Conservation (phyloP, 805 yeast genomes). For the Saccharomycopsis sp. region DNA sequence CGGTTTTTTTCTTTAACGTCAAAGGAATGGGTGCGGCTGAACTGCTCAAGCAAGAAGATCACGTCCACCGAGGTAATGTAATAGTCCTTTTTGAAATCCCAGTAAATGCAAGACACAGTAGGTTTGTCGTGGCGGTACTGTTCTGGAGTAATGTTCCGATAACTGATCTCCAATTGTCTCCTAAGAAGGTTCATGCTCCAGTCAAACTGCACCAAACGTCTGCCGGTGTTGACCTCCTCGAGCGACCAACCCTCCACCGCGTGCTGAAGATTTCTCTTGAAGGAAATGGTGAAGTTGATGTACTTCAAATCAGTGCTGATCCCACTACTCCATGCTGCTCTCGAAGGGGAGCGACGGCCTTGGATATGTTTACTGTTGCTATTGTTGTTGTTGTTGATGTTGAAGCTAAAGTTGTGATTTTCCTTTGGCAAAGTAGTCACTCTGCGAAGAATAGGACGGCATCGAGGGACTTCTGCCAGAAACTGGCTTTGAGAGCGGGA, state of each 20-base stretch:
- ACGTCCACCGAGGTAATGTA: conserved; percentile 61
- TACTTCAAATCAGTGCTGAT: too few relatives aligned
- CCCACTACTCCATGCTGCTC: too few relatives aligned
- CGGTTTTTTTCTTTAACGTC: conserved; percentile 63
- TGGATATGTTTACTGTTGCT: conserved; percentile 5
- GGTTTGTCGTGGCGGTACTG: conserved; percentile 34
- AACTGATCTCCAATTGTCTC: conserved; percentile 27
- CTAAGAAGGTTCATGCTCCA: conserved; percentile 26
- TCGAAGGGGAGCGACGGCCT: conserved; percentile 12
- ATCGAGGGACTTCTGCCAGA: too few relatives aligned
- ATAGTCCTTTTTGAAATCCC: conserved; percentile 34
- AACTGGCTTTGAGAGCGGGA: too few relatives aligned
- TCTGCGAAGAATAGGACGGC: too few relatives aligned
- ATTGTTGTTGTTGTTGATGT: neutral
- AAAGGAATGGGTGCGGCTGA: conserved; percentile 36
- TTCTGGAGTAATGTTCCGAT: conserved; percentile 30
- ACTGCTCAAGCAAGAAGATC: conserved; percentile 44
- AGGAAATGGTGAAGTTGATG: neutral
- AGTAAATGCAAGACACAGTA: conserved; percentile 50
- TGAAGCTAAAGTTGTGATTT: too few relatives aligned
- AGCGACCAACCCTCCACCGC: conserved; percentile 40
- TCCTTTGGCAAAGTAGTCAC: conserved; percentile 4
- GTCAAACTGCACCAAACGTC: conserved; percentile 42
- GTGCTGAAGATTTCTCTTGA: conserved; percentile 34
- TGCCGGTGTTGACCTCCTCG: conserved; percentile 32